Evolutionary conservation across 169 alveolate genomes (phyloP), one percentile per base, ranked within the genome.

Genomic region (Plasmodium cynomolgi): DNA sequence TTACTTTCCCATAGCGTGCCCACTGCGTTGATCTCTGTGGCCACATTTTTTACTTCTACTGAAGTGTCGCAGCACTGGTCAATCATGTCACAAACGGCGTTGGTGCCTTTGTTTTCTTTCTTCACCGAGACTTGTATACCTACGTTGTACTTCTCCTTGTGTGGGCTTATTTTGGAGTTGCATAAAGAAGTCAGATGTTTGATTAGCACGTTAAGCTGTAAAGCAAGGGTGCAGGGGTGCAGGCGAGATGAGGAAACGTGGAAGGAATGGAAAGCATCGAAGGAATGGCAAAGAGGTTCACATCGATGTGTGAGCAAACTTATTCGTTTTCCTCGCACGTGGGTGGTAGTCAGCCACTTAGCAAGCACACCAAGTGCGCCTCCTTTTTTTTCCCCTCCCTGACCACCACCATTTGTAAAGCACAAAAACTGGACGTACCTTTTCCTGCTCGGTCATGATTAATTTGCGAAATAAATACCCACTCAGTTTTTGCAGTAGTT

Each of bases 361-460:
- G 77, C 15, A 26, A 29, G 6, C 17, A 68, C 37, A 68, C n/a
- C 37, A 68, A 68, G n/a, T 68, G 31, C n/a, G 39, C 37, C 31
- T 23, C 6, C 6, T 7, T 15, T 26, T 29, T 20, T 68, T 9
- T 26, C 37, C n/a, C 37, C 37, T 26, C 37, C 6, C n/a, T 68
- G 1, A 20, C 37, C 39, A 68, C 34, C 26, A 47, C 23, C 62
- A 50, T 50, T 17, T 82, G 79, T 50, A 56, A 56, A 20, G n/a
- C 72, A 39, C 37, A 33, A 31, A 31, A 31, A 15, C 15, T 39
- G 56, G 84, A 31, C 71, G 4, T 86, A 86, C 93, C 75, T 86
- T 86, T 56, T 86, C 93, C 72, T 86, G 86, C 26, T 86, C 93
- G 7, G 93, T 86, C 93, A 86, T 86, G 62, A 86, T 44, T 77